Conservation (phyloP, 148 eudicot genomes). For the Cornus kousa region DNA sequence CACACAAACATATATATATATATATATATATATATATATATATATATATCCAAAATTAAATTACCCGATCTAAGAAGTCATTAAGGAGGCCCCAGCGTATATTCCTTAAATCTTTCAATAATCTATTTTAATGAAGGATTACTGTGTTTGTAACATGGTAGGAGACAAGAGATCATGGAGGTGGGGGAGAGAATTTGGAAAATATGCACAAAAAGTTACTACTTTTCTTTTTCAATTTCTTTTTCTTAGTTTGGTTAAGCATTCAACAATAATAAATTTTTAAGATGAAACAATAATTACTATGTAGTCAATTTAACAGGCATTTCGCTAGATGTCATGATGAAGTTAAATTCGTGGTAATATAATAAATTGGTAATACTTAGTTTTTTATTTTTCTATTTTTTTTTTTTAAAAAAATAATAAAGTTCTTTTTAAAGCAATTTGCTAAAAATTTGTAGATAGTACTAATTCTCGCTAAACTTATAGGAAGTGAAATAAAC, state of each 20-base stretch:
- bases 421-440: too few species aligned
- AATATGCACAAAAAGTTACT: not conserved
- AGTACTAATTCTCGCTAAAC: too few species aligned
- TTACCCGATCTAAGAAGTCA: not conserved
- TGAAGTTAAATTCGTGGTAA: too few species aligned
- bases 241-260: not conserved
- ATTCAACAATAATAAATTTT: not conserved
- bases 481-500: too few species aligned
- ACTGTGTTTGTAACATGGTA: not conserved
- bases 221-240: not conserved
- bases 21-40: too few species aligned
- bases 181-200: not conserved
- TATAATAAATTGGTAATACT: too few species aligned
- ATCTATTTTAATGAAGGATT: slow-evolving; percentile 1
- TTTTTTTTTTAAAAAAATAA: too few species aligned
- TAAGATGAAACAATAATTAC: not conserved
- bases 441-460: too few species aligned
- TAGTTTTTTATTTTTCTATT: too few species aligned
- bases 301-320: too few species aligned
- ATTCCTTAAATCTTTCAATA: slow-evolving; percentile 10
- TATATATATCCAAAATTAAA: not conserved
- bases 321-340: too few species aligned
- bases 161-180: not conserved
- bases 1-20: too few species aligned
- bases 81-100: slow-evolving; percentile 7